phyloP scores from a whole-genome alignment of 176 grass and related monocot species.

The Phoenix roebelenii region DNA sequence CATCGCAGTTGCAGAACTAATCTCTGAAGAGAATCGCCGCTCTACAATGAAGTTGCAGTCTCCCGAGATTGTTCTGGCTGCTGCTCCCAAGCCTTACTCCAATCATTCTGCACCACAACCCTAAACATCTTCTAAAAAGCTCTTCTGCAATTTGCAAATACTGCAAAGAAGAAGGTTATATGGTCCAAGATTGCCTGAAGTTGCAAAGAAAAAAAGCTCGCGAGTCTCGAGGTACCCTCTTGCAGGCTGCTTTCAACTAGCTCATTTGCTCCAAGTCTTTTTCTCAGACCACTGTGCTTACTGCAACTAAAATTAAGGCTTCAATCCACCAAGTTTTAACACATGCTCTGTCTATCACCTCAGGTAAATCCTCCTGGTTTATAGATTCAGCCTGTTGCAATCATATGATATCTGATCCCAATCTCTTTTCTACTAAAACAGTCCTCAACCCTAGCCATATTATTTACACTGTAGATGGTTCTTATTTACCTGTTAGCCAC shows the following conservation, averaged over 20 bases:
- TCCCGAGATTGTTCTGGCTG: neutral
- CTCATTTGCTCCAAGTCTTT: neutral
- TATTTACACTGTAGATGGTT: no score
- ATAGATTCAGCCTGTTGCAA: no score
- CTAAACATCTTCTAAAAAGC: neutral
- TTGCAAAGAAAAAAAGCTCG: neutral
- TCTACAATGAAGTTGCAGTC: neutral
- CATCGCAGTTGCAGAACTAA: neutral
- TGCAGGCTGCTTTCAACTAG: neutral
- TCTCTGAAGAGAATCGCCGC: neutral
- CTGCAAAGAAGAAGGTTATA: neutral
- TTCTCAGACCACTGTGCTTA: no score
- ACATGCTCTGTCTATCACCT: no score
- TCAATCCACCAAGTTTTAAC: no score
- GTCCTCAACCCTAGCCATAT: no score
- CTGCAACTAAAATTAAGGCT: no score
- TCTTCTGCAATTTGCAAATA: neutral
- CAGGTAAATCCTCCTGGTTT: no score
- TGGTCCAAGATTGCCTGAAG: neutral
- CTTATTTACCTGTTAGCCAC: no score
- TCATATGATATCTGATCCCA: no score
- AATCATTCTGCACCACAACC: neutral
- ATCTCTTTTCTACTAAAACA: no score
- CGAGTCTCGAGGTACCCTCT: neutral
- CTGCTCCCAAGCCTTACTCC: neutral